phyloP scores from a whole-genome alignment of 345 rosid species.

The Salix exigua region DNA sequence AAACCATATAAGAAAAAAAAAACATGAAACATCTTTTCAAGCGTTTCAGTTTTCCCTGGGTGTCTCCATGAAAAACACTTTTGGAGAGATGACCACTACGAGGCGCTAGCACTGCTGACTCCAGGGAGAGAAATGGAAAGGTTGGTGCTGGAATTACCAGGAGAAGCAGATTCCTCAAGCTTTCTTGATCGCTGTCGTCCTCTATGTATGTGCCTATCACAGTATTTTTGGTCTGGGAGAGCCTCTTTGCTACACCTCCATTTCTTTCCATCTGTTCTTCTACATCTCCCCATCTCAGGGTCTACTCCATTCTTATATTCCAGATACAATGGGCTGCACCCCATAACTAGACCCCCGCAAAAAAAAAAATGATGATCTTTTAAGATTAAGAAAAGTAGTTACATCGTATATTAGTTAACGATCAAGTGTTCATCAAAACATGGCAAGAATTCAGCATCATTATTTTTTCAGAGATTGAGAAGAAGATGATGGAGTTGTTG shows the following conservation, averaged over 20 bases:
- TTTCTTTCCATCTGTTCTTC: slow-evolving; percentile 59
- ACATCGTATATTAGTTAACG: neutral
- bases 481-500: neutral
- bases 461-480: neutral
- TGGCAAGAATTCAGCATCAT: neutral
- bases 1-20: neutral
- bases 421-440: neutral
- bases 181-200: slow-evolving; percentile 55
- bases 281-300: slow-evolving; percentile 50
- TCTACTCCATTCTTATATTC: slow-evolving; percentile 34
- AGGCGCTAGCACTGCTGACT: neutral
- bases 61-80: slow-evolving; percentile 3
- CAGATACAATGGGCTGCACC: slow-evolving; percentile 13
- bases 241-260: slow-evolving; percentile 58
- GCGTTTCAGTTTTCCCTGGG: slow-evolving; percentile 4
- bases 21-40: neutral
- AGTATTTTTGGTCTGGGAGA: slow-evolving; percentile 42
- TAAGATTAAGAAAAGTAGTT: neutral
- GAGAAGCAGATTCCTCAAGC: slow-evolving; percentile 48
- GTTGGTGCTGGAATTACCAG: slow-evolving; percentile 11
- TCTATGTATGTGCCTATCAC: slow-evolving; percentile 48
- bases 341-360: slow-evolving; percentile 15
- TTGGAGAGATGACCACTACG: neutral
- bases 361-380: neutral
- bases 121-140: slow-evolving; percentile 38